Conservation (phyloP, 2,329 filamentous ascomycete genomes). For the Trichoderma brevicompactum region DNA sequence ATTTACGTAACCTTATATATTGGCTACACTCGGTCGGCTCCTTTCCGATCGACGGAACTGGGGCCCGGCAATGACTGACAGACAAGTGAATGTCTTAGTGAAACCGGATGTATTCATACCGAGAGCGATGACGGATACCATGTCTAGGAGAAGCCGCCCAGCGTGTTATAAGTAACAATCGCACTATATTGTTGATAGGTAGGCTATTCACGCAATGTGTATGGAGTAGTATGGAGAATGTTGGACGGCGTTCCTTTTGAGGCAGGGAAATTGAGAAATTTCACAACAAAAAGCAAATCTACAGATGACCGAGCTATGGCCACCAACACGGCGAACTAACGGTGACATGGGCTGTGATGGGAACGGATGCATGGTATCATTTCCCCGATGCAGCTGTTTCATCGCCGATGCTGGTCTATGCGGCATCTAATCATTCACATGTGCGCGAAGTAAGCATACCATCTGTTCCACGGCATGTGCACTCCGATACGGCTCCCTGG, state of each 20-base stretch:
- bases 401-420: neutral
- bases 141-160: neutral
- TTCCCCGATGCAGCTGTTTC: slow-evolving; percentile 13
- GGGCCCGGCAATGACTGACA: neutral
- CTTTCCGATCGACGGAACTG: slow-evolving; percentile 8
- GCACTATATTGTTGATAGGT: neutral
- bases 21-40: neutral
- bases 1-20: neutral
- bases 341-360: neutral
- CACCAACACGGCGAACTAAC: slow-evolving; percentile 20
- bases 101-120: slow-evolving; percentile 17
- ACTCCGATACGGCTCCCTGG: neutral
- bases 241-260: neutral
- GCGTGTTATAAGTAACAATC: neutral
- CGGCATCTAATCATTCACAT: neutral
- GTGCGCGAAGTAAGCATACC: neutral
- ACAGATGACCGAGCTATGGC: neutral
- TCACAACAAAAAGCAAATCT: neutral
- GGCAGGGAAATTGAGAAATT: neutral
- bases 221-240: neutral
- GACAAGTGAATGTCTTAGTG: slow-evolving; percentile 9
- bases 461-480: neutral
- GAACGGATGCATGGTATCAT: slow-evolving; percentile 5
- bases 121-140: slow-evolving; percentile 3
- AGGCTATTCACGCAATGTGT: neutral